Evolutionary conservation across 2,329 filamentous ascomycete genomes (phyloP), one percentile per base, ranked within the genome.

Genomic region (Mycogone perniciosa): DNA sequence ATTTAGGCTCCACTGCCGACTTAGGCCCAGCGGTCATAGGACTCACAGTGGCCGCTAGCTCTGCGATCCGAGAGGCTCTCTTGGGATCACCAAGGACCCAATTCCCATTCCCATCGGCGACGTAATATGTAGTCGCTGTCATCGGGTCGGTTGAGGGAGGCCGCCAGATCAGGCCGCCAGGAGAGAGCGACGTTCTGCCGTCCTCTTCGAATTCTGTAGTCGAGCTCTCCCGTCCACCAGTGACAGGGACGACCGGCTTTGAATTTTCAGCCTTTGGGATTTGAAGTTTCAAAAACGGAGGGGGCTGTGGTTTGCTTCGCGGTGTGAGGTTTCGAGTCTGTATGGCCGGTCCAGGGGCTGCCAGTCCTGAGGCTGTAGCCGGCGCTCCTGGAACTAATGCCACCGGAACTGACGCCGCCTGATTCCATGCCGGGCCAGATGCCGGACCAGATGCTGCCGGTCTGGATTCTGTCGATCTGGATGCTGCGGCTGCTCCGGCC

Each of bases 181-280:
- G 62, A 4, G 67, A 64, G 43, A 59, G 42, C 41, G 71, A 65
- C 58, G 66, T 44, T 51, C 65, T 64, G 53, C 75, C 65, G 57
- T 77, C 73, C 63, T 80, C 72, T 54, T 80, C 76, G 52, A 80
- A 75, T 63, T 81, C 71, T 7, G 76, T 74, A 55, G 77, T 65
- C 51, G 73, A 67, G 62, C 77, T 74, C 50, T 74, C 70, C 26
- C 66, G 67, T 7, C 52, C 44, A 13, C 48, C 31, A 39, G 46
- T 10, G 47, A 46, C 13, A 44, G 46, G 29, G 41, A 38, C 31
- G 38, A 44, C 42, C 6, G 42, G 45, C 46, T 40, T 49, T 31
- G 30, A 46, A 43, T 40, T 45, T 38, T n/a, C 45, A 35, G 10
- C 50, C 42, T 27, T 53, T 9, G 64, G 64, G 20, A 67, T 67